Evolutionary conservation across 768 basidiomycete species (phyloP).

Genomic region (Lactarius tabidus): DNA sequence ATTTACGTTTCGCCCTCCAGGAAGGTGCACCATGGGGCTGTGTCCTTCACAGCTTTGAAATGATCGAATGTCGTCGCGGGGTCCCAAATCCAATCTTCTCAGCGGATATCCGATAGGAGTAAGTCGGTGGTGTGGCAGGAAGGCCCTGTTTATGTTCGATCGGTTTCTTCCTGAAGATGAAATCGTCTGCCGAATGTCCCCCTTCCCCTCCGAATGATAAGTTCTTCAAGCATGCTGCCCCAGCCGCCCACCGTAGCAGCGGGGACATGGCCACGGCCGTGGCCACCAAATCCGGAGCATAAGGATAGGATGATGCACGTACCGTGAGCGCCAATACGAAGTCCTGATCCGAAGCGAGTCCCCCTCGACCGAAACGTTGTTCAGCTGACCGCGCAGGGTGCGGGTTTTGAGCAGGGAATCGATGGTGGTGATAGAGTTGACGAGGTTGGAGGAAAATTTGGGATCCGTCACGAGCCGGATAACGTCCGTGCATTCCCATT

Average conservation of each 20-base stretch:
- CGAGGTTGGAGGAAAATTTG: constrained; percentile 55
- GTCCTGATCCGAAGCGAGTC: constrained; percentile 68
- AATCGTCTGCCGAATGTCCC: too few relatives aligned
- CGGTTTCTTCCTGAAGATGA: too few relatives aligned
- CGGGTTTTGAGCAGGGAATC: constrained; percentile 56
- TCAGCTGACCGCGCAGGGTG: constrained; percentile 49
- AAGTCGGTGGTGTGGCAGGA: too few relatives aligned
- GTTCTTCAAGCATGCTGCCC: too few relatives aligned
- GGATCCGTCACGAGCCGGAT: constrained; percentile 67
- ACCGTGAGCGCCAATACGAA: constrained; percentile 70
- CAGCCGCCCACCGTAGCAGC: too few relatives aligned
- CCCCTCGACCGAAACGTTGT: constrained; percentile 73
- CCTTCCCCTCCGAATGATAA: too few relatives aligned
- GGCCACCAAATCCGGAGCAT: neutral
- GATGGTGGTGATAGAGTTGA: constrained; percentile 54
- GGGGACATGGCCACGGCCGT: too few relatives aligned
- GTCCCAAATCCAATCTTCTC: constrained; percentile 82
- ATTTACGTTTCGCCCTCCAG: constrained; percentile 39
- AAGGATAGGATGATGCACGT: constrained; percentile 22
- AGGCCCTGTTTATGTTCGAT: too few relatives aligned
- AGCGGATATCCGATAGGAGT: too few relatives aligned
- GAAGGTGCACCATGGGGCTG: neutral
- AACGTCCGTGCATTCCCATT: constrained; percentile 89
- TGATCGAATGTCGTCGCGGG: constrained; percentile 56
- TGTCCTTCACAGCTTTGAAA: constrained; percentile 44